Evolutionary conservation across 129 eudicot genomes (phyloP).

Genomic region (Flaveria linearis): DNA sequence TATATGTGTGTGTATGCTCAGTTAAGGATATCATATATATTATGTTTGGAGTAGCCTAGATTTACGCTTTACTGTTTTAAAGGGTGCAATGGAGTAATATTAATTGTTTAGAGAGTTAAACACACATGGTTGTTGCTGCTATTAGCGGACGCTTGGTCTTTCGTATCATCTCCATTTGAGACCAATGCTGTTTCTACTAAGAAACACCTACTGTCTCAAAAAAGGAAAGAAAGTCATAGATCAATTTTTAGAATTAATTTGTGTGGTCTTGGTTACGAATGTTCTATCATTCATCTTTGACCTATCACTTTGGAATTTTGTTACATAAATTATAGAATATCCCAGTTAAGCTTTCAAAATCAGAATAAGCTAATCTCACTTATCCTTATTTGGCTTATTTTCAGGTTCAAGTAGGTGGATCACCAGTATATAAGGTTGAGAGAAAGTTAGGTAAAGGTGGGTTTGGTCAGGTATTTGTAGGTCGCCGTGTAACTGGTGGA

Average conservation of each 20-base stretch:
- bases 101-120: no score
- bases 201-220: no score
- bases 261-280: not conserved
- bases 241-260: not conserved
- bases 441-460: slow-evolving; percentile 87
- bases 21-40: no score
- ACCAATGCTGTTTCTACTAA: no score
- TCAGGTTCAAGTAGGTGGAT: slow-evolving; percentile 89
- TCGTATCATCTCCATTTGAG: no score
- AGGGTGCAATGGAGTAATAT: no score
- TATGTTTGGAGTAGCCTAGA: no score
- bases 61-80: no score
- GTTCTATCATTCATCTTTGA: not conserved
- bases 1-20: no score
- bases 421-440: slow-evolving; percentile 77
- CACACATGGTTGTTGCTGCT: no score
- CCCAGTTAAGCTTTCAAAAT: not conserved
- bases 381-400: slow-evolving; percentile 20
- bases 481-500: slow-evolving; percentile 75
- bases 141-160: no score
- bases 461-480: slow-evolving; percentile 86
- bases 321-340: slow-evolving; percentile 5
- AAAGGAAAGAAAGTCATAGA: no score
- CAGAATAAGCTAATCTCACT: not conserved
- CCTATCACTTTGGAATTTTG: not conserved